Evolutionary conservation across 148 eudicot species (phyloP).

Genomic region (Rhododendron williamsianum): DNA sequence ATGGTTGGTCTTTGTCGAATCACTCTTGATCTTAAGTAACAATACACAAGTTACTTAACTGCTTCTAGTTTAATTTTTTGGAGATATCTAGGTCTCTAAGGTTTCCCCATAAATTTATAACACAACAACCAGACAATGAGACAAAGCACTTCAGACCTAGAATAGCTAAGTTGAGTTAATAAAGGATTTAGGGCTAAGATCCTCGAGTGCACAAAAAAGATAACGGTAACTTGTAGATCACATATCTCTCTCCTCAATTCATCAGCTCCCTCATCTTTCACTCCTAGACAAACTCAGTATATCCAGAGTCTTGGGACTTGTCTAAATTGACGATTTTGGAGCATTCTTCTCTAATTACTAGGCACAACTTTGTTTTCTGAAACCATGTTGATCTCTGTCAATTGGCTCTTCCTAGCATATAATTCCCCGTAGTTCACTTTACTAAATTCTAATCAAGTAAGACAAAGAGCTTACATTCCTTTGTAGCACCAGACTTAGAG

Average conservation of each 20-base stretch:
- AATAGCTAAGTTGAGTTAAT: background rate
- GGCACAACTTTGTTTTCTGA: background rate
- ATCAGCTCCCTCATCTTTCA: background rate
- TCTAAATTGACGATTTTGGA: background rate
- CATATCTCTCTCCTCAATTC: background rate
- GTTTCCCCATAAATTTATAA: background rate
- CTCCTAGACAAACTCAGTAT: background rate
- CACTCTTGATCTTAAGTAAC: background rate
- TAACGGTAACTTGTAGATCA: background rate
- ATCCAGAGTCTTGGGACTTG: background rate
- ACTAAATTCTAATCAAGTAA: no score
- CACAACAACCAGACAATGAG: background rate
- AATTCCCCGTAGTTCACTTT: no score
- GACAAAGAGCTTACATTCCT: no score
- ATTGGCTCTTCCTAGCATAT: background rate
- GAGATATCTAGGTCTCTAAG: background rate
- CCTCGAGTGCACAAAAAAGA: background rate
- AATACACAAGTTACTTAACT: background rate
- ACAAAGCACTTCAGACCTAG: background rate
- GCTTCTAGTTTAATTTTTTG: no score
- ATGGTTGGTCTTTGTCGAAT: background rate
- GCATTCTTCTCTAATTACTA: background rate
- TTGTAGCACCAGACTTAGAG: no score
- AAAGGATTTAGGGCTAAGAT: background rate
- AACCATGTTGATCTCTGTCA: background rate